Base-by-base conservation (phyloP, 2,329 filamentous ascomycete genomes). In the Botrytis fragariae region DNA sequence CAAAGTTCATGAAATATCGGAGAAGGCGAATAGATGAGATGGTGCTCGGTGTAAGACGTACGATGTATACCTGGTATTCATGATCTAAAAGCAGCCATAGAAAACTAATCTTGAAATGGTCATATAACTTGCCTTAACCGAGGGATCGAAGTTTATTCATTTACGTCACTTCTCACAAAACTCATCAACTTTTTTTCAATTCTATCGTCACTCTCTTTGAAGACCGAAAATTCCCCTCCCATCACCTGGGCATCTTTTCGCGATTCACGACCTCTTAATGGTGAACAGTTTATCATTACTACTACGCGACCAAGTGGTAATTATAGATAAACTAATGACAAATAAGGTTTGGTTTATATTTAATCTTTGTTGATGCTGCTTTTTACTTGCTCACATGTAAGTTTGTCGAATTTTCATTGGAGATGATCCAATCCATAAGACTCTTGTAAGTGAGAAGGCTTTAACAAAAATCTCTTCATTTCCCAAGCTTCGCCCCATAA, bases 401-500 rank as follows among this genome's bases (percentile, higher is more conserved):
- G 64, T 54, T 67, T 39, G 37, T 29, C 45, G 25, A 39, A 4
- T 39, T 67, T 67, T 67, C 64, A 39, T 67, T 54, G 64, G 35
- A 29, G 45, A 54, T 54, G 22, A 16, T 54, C 64, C 39, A 37
- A 42, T n/a, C 12, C 18, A 22, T 39, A n/a, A 54, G 48, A n/a
- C 10, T 54, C 48, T 18, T 32, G 35, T 42, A 39, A 54, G 64
- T 67, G 48, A 37, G 12, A 37, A 67, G 44, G n/a, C 32, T 67
- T 67, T 7, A 54, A 42, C 48, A 54, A 57, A 67, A 54, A 51
- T 67, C 48, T 67, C 63, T 67, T 51, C 63, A 67, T 67, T 20
- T 51, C 44, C 35, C 59, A 67, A 51, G 10, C 9, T 48, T 51
- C 45, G 64, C 64, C 64, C 9, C 64, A 32, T 14, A 54, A 25